A percentile compares a stretch with the other conserved stretches of the same genome.
These are phyloP conservation scores for Eucalyptus polybractea DNA, from an alignment of 345 rosid genomes.

Conservation along the genomic window DNA sequence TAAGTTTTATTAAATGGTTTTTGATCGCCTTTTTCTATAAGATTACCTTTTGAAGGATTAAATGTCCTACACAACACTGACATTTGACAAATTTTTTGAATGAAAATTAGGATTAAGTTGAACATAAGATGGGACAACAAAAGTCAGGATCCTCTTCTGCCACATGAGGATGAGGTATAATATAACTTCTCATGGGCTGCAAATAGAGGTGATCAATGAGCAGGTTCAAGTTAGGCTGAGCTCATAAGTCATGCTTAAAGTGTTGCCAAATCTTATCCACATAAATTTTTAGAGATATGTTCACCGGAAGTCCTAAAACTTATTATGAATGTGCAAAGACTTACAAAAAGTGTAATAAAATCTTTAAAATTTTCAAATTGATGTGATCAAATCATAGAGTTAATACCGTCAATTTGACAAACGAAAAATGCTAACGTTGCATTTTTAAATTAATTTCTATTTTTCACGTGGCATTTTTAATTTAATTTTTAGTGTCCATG, in stretches of 20 bases:
- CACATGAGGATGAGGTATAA: background rate
- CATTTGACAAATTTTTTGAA: background rate
- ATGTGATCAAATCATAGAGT: fast-evolving
- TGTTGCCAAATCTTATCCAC: background rate
- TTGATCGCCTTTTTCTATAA: background rate
- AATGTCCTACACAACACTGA: background rate
- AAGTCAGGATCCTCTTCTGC: background rate
- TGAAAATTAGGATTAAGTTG: background rate
- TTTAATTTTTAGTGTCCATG: too few relatives aligned
- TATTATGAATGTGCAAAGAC: too few relatives aligned
- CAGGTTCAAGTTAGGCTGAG: background rate
- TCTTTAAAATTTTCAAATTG: too few relatives aligned
- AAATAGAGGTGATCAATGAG: background rate
- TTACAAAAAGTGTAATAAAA: too few relatives aligned
- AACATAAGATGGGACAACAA: background rate
- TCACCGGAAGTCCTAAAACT: too few relatives aligned
- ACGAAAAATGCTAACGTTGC: fast-evolving
- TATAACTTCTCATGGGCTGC: background rate
- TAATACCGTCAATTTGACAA: too few relatives aligned
- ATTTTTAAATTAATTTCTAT: too few relatives aligned
- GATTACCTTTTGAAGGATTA: background rate
- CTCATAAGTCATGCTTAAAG: background rate
- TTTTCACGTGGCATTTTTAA: too few relatives aligned
- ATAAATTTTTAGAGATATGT: background rate
- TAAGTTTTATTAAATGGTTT: background rate